Base-by-base conservation (phyloP, 2,329 filamentous ascomycete genomes). In the Exophiala viscosa region DNA sequence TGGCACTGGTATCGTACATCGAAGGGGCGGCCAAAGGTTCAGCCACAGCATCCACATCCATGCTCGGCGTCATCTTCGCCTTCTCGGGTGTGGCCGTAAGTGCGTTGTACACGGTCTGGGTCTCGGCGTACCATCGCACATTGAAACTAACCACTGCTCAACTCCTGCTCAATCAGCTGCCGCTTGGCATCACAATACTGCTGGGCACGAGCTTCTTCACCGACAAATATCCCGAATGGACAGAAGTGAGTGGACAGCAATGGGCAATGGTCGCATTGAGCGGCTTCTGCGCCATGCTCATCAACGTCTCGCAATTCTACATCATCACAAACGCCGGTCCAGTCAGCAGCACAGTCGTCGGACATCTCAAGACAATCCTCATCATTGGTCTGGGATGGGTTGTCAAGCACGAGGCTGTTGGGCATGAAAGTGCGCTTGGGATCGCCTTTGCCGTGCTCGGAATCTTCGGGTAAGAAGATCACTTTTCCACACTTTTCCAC, bases 101-200 rank as follows among this genome's bases (percentile, higher is more conserved):
- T 31, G 83, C 82, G 1, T 68, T 87, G 13, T 87, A 87, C 67
- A 87, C 84, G 0, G 80, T 87, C 54, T 86, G 82, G 82, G 85
- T 87, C 63, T 76, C 79, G 46, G 79, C 77, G 62, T 86, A 83
- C 64, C 82, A 86, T 66, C 77, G 80, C 56, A 84, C 81, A 67
- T 74, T 86, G 17, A 76, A 83, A 55, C 82, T 86, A 71, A 80
- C 77, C 59, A 86, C 82, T 68, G 84, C 85, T 78, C 85, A 87
- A 70, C 71, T 88, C 31, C 74, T 88, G 9, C 81, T 82, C 69
- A 86, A 85, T 67, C 84, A 87, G 67, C 81, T 84, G 1, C 83
- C 84, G 1, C 71, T 85, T 2, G 81, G 82, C 17, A 78, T 80
- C 1, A 75, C 84, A 54, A 67, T 86, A 58, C 75, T 87, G 47